A percentile compares a stretch with the other conserved stretches of the same genome.
Evolutionary conservation across 2,329 filamentous ascomycete species (phyloP).

Genomic region (Arthrobotrys megalospora): DNA sequence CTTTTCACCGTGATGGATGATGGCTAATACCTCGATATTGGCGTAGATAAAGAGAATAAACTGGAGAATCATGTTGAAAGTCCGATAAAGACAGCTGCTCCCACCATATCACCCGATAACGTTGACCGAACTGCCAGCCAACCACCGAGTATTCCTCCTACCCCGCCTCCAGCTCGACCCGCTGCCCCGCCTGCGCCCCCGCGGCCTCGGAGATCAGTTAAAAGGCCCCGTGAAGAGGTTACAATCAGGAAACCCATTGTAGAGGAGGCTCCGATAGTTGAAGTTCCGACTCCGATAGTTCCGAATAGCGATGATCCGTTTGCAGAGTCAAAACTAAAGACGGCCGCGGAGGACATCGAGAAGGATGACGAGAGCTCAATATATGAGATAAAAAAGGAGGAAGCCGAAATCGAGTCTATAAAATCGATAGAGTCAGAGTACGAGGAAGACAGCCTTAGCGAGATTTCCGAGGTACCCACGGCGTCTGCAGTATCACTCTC

Average conservation of each 20-base stretch:
- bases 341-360: conserved; percentile 5
- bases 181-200: conserved; percentile 57
- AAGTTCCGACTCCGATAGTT: conserved; percentile 23
- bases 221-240: conserved; percentile 20
- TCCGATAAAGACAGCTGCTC: not conserved
- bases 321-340: conserved; percentile 29
- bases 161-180: conserved; percentile 50
- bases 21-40: conserved; percentile 31
- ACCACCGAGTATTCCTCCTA: conserved; percentile 31
- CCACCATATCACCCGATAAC: conserved; percentile 18
- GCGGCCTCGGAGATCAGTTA: conserved; percentile 57
- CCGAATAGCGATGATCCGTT: conserved; percentile 46
- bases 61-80: conserved; percentile 6
- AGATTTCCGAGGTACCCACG: conserved; percentile 40
- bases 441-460: conserved; percentile 45
- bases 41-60: conserved; percentile 38
- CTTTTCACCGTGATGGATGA: conserved; percentile 7
- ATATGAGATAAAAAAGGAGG: conserved; percentile 48
- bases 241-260: conserved; percentile 22
- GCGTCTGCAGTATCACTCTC: conserved; percentile 36
- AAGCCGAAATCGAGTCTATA: conserved; percentile 38
- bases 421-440: conserved; percentile 52
- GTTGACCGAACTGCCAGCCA: conserved; percentile 6
- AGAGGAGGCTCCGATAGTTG: conserved; percentile 34
- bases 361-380: conserved; percentile 48